Conservation (phyloP, 306 rosid genomes). For the Vigna trinervia region DNA sequence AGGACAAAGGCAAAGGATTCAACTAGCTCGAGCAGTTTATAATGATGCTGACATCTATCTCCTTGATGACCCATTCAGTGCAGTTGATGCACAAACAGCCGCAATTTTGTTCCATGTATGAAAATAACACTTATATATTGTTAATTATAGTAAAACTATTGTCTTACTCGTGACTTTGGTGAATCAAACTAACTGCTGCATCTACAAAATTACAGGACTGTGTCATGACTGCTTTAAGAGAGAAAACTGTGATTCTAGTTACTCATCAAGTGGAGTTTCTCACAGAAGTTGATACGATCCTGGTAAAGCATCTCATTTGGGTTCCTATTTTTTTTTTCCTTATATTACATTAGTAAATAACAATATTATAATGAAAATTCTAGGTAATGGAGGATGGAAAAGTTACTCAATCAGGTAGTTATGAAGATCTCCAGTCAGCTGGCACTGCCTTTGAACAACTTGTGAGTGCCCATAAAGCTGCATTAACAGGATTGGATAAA, state of each 20-base stretch:
- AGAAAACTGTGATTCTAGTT: conserved; percentile 20
- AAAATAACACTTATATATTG: neutral
- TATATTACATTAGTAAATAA: neutral
- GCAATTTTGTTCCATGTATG: neutral
- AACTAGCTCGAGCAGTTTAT: conserved; percentile 25
- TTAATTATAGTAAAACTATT: neutral
- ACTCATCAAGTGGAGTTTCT: conserved; percentile 33
- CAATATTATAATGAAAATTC: neutral
- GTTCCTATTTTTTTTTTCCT: neutral
- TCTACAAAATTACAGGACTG: conserved; percentile 9
- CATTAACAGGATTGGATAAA: neutral
- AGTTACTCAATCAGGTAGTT: conserved; percentile 17
- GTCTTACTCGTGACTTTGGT: neutral
- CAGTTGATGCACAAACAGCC: conserved; percentile 26
- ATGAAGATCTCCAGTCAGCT: neutral
- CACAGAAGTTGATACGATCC: neutral
- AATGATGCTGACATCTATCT: conserved; percentile 14
- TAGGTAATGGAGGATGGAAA: conserved; percentile 17
- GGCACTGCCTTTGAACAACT: conserved; percentile 16
- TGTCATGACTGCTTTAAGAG: conserved; percentile 17
- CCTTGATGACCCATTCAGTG: conserved; percentile 18
- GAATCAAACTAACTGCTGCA: neutral
- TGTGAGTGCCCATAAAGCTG: conserved; percentile 15
- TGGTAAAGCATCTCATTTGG: conserved; percentile 4
- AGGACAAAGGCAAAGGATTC: conserved; percentile 27